Conservation (phyloP, 768 basidiomycete species). For the Phanerochaete sordida region DNA sequence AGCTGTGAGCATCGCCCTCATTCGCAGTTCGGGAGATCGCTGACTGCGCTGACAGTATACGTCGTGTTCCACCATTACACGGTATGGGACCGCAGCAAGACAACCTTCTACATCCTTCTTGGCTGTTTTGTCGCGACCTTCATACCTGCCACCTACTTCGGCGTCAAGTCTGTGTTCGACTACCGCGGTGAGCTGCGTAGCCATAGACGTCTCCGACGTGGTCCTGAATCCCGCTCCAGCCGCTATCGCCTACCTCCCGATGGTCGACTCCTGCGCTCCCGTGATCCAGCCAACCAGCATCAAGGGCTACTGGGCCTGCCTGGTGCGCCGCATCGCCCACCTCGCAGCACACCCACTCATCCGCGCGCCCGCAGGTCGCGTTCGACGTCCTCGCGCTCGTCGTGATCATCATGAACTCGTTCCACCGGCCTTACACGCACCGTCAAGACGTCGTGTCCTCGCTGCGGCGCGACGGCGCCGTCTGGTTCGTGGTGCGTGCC, state of each 20-base stretch:
- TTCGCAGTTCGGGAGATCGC: no score
- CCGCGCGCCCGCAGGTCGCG: background rate
- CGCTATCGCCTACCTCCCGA: background rate
- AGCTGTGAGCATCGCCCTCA: background rate
- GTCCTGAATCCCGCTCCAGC: background rate
- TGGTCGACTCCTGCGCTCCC: background rate
- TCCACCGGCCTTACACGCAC: background rate
- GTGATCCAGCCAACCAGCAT: background rate
- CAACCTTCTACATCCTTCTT: no score
- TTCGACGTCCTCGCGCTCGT: background rate
- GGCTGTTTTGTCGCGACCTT: no score
- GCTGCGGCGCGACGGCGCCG: background rate
- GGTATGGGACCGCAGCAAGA: no score
- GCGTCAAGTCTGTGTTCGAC: background rate
- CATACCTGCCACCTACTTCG: no score
- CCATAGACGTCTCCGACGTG: background rate
- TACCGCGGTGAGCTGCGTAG: background rate
- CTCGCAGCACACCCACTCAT: no score
- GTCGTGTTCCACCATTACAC: background rate
- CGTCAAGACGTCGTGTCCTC: background rate
- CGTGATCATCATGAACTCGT: background rate
- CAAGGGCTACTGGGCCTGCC: background rate
- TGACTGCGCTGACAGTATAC: no score
- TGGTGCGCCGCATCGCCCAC: background rate
- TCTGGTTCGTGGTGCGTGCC: background rate